These are phyloP conservation scores for Pharnaceum exiguum DNA, from an alignment of 148 eudicot species.

Conservation along the genomic window DNA sequence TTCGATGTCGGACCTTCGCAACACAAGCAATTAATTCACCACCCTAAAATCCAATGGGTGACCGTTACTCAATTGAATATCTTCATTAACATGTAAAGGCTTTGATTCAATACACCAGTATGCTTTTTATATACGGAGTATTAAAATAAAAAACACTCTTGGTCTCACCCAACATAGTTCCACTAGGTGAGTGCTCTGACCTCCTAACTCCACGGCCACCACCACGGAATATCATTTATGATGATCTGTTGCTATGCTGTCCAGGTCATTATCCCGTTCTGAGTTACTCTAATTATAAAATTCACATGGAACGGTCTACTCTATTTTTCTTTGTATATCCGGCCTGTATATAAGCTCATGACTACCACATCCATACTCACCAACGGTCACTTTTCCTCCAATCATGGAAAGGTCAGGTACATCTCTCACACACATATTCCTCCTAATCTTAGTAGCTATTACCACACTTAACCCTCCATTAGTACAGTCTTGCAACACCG, in stretches of 20 bases:
- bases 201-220: not conserved
- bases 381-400: conserved; percentile 2
- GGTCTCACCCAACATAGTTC: not conserved
- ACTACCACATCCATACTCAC: not conserved
- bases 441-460: not conserved
- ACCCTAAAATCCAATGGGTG: not conserved
- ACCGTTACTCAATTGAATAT: conserved; percentile 15
- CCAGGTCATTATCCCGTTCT: not conserved
- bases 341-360: not conserved
- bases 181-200: not conserved
- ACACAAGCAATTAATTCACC: not conserved
- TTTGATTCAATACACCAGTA: not conserved
- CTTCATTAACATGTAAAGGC: conserved; percentile 1
- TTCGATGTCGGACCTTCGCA: no score
- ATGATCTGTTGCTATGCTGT: not conserved
- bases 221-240: not conserved
- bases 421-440: conserved; percentile 16
- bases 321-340: conserved; percentile 1
- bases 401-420: conserved; percentile 7
- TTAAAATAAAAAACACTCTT: not conserved
- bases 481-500: conserved; percentile 39
- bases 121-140: no score
- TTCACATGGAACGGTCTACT: no score
- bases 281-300: no score
- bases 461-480: not conserved